Evolutionary conservation across 1,139 yeast genomes (phyloP), one percentile per base, ranked within the genome.

Genomic region (Eremothecium gossypii): DNA sequence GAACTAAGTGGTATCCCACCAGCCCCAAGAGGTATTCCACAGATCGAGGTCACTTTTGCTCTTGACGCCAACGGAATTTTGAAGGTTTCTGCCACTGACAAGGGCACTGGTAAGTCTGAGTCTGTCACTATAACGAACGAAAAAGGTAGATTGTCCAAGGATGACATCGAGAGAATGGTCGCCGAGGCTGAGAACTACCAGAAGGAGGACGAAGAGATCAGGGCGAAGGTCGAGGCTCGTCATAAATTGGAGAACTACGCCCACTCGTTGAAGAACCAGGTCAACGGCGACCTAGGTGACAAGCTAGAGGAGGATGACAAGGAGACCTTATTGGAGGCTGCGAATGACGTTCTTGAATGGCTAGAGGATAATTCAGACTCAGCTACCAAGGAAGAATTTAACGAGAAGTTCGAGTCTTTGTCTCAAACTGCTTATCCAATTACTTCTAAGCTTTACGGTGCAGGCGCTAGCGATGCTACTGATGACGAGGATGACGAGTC

Each of bases 11-110:
- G 94, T 65, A 85, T 87, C 58, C 96, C 96, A 61, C 93, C 96
- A 55, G 89, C 96, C 46, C 96, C 95, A 70, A 84, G 95, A 73
- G 96, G 96, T 71, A 86, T 82, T 51, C 96, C 96, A 60, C 96
- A 87, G 73, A 85, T 87, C 60, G 96, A 87, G 73, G 95, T 89
- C 55, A 86, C 95, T 49, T 87, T 87, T 63, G 94, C 86, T 59
- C 73, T 87, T 59, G 96, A 87, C 66, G 95, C 96, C 52, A 86
- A 86, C 64, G 96, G 96, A 71, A 87, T 87, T 66, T 74, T 87
- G 68, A 87, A 83, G 70, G 96, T 87, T 50, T 74, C 86, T 51
- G 96, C 96, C 50, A 75, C 83, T 51, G 96, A 87, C 68, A 86
- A 87, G 75, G 96, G 94, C 65, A 89, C 97, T 51, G 96, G 96